Conservation (phyloP, 768 basidiomycete genomes). For the Podaxis sp. region DNA sequence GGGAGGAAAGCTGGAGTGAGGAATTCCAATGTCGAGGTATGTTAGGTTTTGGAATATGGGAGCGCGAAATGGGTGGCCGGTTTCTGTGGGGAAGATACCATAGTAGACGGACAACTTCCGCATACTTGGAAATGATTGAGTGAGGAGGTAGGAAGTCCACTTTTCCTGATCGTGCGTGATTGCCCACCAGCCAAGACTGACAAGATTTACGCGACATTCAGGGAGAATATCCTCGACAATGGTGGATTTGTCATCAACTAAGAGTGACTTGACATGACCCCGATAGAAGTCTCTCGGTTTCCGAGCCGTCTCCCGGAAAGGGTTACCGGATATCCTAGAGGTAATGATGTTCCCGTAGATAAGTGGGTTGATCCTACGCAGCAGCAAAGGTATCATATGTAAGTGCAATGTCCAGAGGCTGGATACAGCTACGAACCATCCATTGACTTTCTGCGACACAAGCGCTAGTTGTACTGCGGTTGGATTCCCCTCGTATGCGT, state of each 20-base stretch:
- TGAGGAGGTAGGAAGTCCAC: not conserved
- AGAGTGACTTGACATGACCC: not conserved
- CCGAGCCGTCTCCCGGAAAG: not conserved
- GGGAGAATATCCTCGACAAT: not conserved
- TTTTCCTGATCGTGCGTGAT: not conserved
- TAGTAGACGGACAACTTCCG: not conserved
- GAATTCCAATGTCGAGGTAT: not conserved
- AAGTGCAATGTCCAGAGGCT: not conserved
- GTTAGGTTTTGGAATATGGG: constrained; percentile 4
- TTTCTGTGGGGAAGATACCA: not conserved
- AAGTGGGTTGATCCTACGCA: constrained; percentile 5
- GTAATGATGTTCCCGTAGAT: not conserved
- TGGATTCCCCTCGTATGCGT: not conserved
- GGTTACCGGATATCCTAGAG: not conserved
- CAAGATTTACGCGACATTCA: not conserved
- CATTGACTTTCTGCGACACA: not conserved
- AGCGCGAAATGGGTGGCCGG: not conserved
- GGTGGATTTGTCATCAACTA: not conserved
- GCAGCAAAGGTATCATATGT: not conserved
- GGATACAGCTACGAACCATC: not conserved
- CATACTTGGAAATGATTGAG: not conserved
- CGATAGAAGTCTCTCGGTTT: not conserved
- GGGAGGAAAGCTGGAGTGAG: not conserved
- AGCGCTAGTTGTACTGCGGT: not conserved
- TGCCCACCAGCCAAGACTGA: not conserved